Percentiles rank a stretch among this genome's conserved stretches.
Evolutionary conservation across 768 basidiomycete genomes (phyloP).

Genomic region (Tricholoma flavovirens): DNA sequence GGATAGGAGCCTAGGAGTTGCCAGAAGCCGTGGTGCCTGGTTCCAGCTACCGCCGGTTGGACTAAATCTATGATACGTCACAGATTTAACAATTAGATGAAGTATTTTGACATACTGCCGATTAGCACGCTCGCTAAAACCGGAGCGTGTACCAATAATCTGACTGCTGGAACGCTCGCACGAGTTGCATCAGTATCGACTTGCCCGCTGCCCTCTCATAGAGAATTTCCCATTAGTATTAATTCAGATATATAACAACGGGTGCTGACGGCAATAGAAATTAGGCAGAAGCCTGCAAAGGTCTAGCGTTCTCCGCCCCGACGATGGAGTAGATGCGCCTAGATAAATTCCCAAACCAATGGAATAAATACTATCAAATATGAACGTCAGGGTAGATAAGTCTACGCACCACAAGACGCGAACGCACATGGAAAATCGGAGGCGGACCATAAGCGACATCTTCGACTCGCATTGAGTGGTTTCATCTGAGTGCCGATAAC

Average conservation of each 20-base stretch:
- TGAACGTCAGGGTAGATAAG: background rate
- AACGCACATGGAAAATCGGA: conserved; percentile 21
- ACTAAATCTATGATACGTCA: conserved; percentile 14
- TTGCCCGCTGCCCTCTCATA: conserved; percentile 10
- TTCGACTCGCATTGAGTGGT: conserved; percentile 16
- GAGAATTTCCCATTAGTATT: background rate
- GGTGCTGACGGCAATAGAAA: conserved; percentile 32
- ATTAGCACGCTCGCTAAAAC: conserved; percentile 56
- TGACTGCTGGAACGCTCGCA: no score
- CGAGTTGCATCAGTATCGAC: conserved; percentile 35
- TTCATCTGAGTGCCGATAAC: conserved; percentile 18
- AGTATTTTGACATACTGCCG: conserved; percentile 34
- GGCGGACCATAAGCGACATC: conserved; percentile 24
- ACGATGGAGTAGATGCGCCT: conserved; percentile 33
- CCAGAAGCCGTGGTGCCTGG: conserved; percentile 12
- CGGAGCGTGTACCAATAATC: background rate
- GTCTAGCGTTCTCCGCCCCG: conserved; percentile 2
- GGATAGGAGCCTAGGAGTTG: conserved; percentile 32
- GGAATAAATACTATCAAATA: conserved; percentile 33
- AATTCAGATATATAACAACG: background rate
- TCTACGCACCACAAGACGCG: background rate
- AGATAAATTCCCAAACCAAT: conserved; percentile 3
- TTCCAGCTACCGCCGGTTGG: conserved; percentile 22
- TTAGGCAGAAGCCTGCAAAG: conserved; percentile 22
- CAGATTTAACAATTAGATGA: background rate